A percentile compares a stretch with the other conserved stretches of the same genome.
Conservation (phyloP, 306 rosid genomes). For the Cicer cuneatum region DNA sequence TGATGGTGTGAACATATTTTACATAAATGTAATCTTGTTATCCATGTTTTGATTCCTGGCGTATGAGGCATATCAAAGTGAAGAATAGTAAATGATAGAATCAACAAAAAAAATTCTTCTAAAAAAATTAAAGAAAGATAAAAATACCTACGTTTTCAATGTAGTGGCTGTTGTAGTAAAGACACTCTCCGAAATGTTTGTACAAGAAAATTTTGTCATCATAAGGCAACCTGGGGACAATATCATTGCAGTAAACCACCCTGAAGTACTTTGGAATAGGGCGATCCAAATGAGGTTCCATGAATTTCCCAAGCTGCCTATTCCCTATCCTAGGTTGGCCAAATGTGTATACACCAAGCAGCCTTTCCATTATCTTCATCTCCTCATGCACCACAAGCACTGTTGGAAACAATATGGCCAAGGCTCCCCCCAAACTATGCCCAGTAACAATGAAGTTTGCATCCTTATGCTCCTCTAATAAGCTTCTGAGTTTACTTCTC, state of each 20-base stretch:
- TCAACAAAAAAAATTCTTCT: conserved; percentile 12
- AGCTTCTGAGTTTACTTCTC: conserved; percentile 57
- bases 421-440: conserved; percentile 84
- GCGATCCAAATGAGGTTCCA: conserved; percentile 60
- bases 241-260: conserved; percentile 80
- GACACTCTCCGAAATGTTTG: conserved; percentile 79
- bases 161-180: conserved; percentile 72
- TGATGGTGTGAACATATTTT: neutral
- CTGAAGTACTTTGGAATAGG: conserved; percentile 69
- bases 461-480: conserved; percentile 67
- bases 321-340: conserved; percentile 85
- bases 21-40: neutral
- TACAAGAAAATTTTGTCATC: conserved; percentile 69
- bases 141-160: conserved; percentile 54
- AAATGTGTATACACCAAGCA: conserved; percentile 71
- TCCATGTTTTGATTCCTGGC: neutral
- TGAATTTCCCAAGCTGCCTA: conserved; percentile 62
- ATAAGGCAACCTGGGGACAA: conserved; percentile 80
- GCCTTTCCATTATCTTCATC: conserved; percentile 62
- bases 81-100: conserved; percentile 6
- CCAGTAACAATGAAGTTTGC: conserved; percentile 79
- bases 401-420: conserved; percentile 71
- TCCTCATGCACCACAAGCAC: conserved; percentile 70
- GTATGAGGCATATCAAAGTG: neutral
- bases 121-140: neutral